Evolutionary conservation across 768 basidiomycete species (phyloP), one percentile per base, ranked within the genome.

Genomic region (Boletellus emodensis): DNA sequence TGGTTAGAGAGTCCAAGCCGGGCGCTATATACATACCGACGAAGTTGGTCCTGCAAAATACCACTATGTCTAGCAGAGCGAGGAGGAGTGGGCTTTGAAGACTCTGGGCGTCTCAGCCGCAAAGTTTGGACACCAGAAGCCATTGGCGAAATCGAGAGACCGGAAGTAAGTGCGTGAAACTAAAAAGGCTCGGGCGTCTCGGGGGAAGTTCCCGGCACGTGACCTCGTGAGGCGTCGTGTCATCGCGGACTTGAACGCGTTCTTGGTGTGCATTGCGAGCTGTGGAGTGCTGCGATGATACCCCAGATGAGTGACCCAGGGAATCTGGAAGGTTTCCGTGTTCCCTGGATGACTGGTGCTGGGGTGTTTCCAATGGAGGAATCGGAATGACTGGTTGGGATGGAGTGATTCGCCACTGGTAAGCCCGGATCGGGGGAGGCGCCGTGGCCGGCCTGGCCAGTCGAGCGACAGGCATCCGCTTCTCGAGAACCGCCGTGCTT

Each of bases 1-100:
- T 40, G 18, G 46, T 45, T 55, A 55, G 59, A 49, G 49, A 43
- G 33, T 46, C 22, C 44, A 40, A 44, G 50, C 30, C 14, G 3
- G 46, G 35, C 26, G 44, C 11, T 20, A 51, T 43, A 35, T n/a
- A 37, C 68, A 51, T 44, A 83, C 87, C 85, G 82, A 53, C 88
- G 80, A 50, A 90, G 76, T 61, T 87, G 85, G 59, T 92, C 89
- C 66, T 92, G 88, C 22, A 92, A 74, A 44, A 91, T 78, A 33
- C 88, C 85, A 1, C 76, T 71, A 62, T 90, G 84, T 43, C 83
- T 62, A n/a, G 62, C 38, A 41, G 70, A 59, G 18, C 61, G 63
- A 20, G 71, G 64, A 37, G 63, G 54, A 41, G 20, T 46, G 33
- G 53, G 59, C 30, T 64, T 61, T 47, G 51, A 10, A 20, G 49